Evolutionary conservation across 2,329 filamentous ascomycete genomes (phyloP).

Genomic region (Bipolaris oryzae): DNA sequence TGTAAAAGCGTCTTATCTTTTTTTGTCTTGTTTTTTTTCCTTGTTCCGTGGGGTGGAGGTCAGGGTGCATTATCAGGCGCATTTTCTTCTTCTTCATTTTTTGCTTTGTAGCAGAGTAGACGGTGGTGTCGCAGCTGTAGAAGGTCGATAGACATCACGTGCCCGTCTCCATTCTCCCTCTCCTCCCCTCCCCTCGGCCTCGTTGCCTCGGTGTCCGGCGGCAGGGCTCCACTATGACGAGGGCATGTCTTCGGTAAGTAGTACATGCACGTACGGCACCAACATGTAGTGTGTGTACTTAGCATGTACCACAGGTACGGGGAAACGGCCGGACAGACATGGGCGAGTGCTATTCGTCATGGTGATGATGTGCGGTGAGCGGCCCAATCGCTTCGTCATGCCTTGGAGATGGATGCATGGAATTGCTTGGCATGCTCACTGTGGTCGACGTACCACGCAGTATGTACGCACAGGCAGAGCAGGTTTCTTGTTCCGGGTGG

Average conservation of each 20-base stretch:
- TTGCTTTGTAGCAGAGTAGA: too few species aligned
- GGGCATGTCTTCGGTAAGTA: too few species aligned
- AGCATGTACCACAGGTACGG: neutral
- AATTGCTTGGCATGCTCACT: slow-evolving; percentile 1
- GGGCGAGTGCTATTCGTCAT: slow-evolving; percentile 4
- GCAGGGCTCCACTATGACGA: too few species aligned
- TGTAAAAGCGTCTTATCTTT: slow-evolving; percentile 35
- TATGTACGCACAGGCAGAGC: neutral
- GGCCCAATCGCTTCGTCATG: slow-evolving; percentile 13
- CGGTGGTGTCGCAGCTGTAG: too few species aligned
- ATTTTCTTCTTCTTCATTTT: neutral
- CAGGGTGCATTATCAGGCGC: slow-evolving; percentile 14
- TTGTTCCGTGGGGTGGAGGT: neutral
- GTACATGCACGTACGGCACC: too few species aligned
- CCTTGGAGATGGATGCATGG: slow-evolving; percentile 2
- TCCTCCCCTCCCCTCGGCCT: neutral
- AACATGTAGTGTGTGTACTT: too few species aligned
- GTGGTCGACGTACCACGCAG: neutral
- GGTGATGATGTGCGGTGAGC: slow-evolving; percentile 13
- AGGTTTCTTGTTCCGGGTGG: neutral
- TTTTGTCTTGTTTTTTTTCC: too few species aligned
- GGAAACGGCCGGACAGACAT: neutral
- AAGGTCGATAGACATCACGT: neutral
- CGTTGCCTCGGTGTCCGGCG: too few species aligned
- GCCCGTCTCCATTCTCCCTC: neutral